Base-by-base conservation (phyloP, 2,329 filamentous ascomycete species). In the Exophiala calicioides region DNA sequence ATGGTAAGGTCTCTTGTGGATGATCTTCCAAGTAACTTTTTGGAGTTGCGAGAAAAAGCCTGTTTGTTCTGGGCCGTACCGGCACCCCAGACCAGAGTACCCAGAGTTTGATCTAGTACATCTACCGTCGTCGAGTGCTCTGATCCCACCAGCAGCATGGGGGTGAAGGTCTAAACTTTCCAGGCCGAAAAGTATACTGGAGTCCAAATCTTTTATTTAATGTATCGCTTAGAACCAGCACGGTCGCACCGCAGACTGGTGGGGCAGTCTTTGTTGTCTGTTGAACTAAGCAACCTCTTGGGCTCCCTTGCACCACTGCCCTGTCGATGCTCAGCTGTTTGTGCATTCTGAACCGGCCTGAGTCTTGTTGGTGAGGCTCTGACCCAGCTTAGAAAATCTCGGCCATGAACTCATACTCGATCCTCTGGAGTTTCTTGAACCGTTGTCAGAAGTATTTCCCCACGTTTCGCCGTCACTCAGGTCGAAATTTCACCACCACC, bases 371-470 rank as follows among this genome's bases (percentile, higher is more conserved):
- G 20, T 21, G 38, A 47, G 48, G 38, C 43, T 51, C 38, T 39
- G 24, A 34, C 26, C 38, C 37, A 32, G 43, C 30, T 34, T 43
- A 37, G 37, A 51, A 51, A 35, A 46, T 10, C 12, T 24, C 15
- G 15, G 34, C 26, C 20, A 29, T 38, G 42, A 37, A 42, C 23
- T 26, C 10, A 12, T 34, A n/a, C 23, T 15, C 34, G 27, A 36
- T 21, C 35, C 18, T 15, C 31, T 21, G 12, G 27, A 36, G 37
- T 32, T 20, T 50, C 31, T 18, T 20, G 20, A 41, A 24, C 21
- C 34, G 29, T 29, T 33, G 23, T 33, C 33, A n/a, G 13, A n/a
- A 7, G 23, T 26, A 33, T 24, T 23, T n/a, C 16, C 23, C 24
- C 18, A 24, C 15, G 10, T 6, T 18, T 47, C 16, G 13, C 12